Percentiles rank a stretch among this genome's conserved stretches.
These are phyloP conservation scores for Typha latifolia DNA, from an alignment of 176 grass and related monocot species.

Conservation along the genomic window DNA sequence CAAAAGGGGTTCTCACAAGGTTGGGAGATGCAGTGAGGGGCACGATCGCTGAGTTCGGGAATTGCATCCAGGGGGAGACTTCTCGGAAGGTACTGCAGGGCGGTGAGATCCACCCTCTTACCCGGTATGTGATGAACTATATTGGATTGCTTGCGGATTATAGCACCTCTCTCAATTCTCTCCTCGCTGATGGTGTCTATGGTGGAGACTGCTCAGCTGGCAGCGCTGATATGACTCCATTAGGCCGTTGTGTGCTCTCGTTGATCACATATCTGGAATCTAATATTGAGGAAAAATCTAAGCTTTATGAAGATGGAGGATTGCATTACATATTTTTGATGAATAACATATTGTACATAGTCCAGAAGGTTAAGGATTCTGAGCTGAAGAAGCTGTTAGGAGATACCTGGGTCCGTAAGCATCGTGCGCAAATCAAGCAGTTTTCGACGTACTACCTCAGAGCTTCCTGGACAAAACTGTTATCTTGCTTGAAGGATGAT, in stretches of 20 bases:
- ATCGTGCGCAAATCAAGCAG: not conserved
- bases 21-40: not conserved
- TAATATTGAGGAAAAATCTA: not conserved
- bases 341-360: conserved; percentile 25
- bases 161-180: conserved; percentile 14
- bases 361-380: conserved; percentile 17
- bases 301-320: conserved; percentile 6
- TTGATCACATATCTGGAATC: conserved; percentile 3
- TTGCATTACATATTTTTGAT: conserved; percentile 23
- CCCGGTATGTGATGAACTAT: conserved; percentile 24
- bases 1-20: not conserved
- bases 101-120: conserved; percentile 10
- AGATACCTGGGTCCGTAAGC: conserved; percentile 16
- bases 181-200: conserved; percentile 2
- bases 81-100: conserved; percentile 14
- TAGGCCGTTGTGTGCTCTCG: not conserved
- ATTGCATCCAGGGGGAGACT: not conserved
- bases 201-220: not conserved
- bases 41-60: not conserved
- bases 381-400: conserved; percentile 10
- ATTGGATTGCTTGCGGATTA: conserved; percentile 21
- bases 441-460: conserved; percentile 17
- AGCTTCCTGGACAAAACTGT: conserved; percentile 15
- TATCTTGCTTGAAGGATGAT: conserved; percentile 8
- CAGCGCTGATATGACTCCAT: not conserved